These are phyloP conservation scores for Phytophthora ohioensis DNA, from an alignment of 352 stramenopile genomes.

Conservation along the genomic window DNA sequence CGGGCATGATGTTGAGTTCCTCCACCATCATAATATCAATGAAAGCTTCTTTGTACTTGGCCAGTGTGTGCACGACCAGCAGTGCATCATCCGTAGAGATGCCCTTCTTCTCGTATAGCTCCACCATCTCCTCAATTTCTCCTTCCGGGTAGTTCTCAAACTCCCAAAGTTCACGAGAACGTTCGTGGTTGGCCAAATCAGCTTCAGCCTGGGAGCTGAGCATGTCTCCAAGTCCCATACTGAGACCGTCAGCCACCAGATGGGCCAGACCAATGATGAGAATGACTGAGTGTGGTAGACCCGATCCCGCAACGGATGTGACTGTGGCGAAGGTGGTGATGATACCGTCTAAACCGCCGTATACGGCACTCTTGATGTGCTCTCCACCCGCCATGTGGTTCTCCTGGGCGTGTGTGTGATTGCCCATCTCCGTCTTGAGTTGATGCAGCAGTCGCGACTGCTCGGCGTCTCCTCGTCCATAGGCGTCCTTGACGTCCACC, in stretches of 20 bases:
- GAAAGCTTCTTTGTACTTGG: conserved; percentile 98
- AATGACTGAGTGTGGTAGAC: conserved; percentile 90
- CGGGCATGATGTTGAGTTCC: conserved; percentile 95
- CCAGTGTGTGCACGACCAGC: conserved; percentile 93
- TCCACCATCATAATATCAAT: conserved; percentile 98
- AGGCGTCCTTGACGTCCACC: conserved; percentile 66
- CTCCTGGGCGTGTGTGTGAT: conserved; percentile 70
- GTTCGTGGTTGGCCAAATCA: conserved; percentile 94
- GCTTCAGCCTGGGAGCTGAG: conserved; percentile 94
- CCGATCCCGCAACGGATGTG: conserved; percentile 92
- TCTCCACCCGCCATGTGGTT: conserved; percentile 77
- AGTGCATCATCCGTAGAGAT: conserved; percentile 92
- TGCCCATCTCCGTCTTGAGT: conserved; percentile 68
- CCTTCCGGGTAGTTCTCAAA: conserved; percentile 97
- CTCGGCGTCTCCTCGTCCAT: conserved; percentile 54
- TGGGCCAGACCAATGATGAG: conserved; percentile 96
- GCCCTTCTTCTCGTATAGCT: conserved; percentile 94
- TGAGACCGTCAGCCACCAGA: conserved; percentile 95
- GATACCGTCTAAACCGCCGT: conserved; percentile 96
- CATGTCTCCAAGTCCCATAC: conserved; percentile 96
- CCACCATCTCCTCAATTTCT: conserved; percentile 97
- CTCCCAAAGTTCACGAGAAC: conserved; percentile 93
- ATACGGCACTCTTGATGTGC: conserved; percentile 92
- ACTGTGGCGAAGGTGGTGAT: conserved; percentile 97
- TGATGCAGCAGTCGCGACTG: conserved; percentile 72